Base-by-base conservation (phyloP, 1,284 basidiomycete species). In the Ceratorhiza oryzae-sativae region DNA sequence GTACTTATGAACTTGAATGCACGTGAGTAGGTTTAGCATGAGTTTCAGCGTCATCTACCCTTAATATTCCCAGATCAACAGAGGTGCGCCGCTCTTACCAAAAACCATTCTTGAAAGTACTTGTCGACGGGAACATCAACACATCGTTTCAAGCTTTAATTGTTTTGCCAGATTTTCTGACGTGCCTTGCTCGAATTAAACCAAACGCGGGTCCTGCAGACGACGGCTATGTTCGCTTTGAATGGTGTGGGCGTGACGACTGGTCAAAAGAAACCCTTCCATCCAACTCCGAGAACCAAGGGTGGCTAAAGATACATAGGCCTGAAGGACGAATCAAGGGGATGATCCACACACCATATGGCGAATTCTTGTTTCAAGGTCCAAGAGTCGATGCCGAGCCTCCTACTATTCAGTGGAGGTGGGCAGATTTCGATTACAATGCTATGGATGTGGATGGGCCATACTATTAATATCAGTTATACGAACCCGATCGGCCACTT, bases 321-420 rank as follows among this genome's bases (percentile, higher is more conserved):
- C n/a, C 65, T 23, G 65, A 55, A 41, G 62, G 65, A n/a, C 49
- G 51, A 20, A 51, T 46, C 39, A 68, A 68, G 51, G 65, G 65
- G 8, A 55, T 55, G 51, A 56, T 68, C 6, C 18, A 68, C n/a
- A 56, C 65, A 23, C 18, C 65, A 1, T 68, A 39, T 27, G 51
- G 65, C 23, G 36, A 45, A 18, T 68, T 42, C 36, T 30, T 45
- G 34, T 55, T 68, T 32, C 65, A 56, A 45, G 51, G 65, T 3
- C 65, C 49, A 10, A 68, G 65, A 36, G 51, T 68, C 4, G 51
- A 32, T 36, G 36, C 51, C 25, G 25, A 42, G 20, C 25, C 65
- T 55, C 20, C 20, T 8, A 30, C 13, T 9, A 56, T 68, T 10
- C 30, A 56, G 51, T 53, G 51, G n/a, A 13, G 51, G 20, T 56